Conservation (phyloP, 2,329 filamentous ascomycete genomes). For the Cryphonectria radicalis region DNA sequence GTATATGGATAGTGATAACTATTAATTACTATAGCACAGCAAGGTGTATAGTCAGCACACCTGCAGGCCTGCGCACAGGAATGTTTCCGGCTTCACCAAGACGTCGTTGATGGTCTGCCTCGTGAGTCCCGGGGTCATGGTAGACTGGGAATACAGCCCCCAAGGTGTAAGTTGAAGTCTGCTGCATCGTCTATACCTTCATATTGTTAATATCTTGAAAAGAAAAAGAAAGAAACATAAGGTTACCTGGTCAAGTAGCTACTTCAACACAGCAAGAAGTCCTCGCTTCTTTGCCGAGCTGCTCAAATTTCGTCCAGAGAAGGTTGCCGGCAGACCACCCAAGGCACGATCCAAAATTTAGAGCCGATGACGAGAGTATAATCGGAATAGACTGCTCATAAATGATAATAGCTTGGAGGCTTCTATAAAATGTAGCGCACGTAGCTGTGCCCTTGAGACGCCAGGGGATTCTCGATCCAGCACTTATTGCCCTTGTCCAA, state of each 20-base stretch:
- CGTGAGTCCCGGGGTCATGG: neutral
- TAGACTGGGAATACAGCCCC: constrained; percentile 14
- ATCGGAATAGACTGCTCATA: neutral
- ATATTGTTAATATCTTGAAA: neutral
- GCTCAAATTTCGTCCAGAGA: constrained; percentile 18
- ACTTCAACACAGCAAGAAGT: constrained; percentile 23
- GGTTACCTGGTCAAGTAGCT: constrained; percentile 23
- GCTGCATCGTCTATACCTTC: neutral
- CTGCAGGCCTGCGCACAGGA: constrained; percentile 11
- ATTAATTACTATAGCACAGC: too few relatives aligned
- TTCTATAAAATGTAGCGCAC: neutral
- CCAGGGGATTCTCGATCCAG: neutral
- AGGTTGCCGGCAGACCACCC: constrained; percentile 21
- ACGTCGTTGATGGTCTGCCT: constrained; percentile 3
- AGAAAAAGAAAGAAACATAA: neutral
- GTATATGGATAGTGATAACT: too few relatives aligned
- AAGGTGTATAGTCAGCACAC: neutral
- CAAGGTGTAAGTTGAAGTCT: neutral
- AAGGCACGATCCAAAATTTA: neutral
- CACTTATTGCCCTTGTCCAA: neutral
- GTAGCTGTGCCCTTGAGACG: neutral
- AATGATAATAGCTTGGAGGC: neutral
- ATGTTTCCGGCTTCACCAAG: neutral
- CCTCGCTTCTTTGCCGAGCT: constrained; percentile 24
- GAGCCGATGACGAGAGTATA: neutral